These are phyloP conservation scores for Cyberlindnera maritima DNA, from an alignment of 805 yeast species.

Conservation along the genomic window DNA sequence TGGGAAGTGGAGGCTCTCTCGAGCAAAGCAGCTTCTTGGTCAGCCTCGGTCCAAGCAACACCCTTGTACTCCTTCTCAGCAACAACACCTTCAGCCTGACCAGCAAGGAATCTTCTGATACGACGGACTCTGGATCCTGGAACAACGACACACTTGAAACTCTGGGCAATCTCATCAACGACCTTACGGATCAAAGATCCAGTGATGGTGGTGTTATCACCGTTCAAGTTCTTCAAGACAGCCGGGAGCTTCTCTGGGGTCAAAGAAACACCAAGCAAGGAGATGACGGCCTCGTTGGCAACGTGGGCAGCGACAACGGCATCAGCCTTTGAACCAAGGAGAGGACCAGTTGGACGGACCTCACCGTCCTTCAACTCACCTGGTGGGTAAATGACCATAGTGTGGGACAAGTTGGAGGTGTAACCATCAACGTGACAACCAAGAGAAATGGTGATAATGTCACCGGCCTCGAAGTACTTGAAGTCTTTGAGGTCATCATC, in stretches of 20 bases:
- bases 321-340: constrained; percentile 83
- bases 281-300: constrained; percentile 83
- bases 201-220: constrained; percentile 43
- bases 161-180: constrained; percentile 84
- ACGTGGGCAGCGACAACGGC: constrained; percentile 85
- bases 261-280: constrained; percentile 68
- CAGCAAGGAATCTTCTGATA: constrained; percentile 89
- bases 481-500: constrained; percentile 48
- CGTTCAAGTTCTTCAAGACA: constrained; percentile 35
- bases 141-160: constrained; percentile 79
- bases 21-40: constrained; percentile 64
- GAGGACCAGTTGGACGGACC: constrained; percentile 65
- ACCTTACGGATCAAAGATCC: constrained; percentile 69
- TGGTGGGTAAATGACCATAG: constrained; percentile 78
- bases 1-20: constrained; percentile 37
- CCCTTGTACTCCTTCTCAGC: constrained; percentile 93
- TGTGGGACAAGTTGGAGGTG: constrained; percentile 83
- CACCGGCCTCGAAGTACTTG: constrained; percentile 63
- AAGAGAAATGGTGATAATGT: constrained; percentile 76
- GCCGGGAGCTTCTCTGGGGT: constrained; percentile 73
- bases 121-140: constrained; percentile 94
- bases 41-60: constrained; percentile 81
- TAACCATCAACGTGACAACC: constrained; percentile 97
- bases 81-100: constrained; percentile 90
- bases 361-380: constrained; percentile 39